Percentiles rank a stretch among this genome's conserved stretches.
phyloP scores from a whole-genome alignment of 805 yeast genomes.

The Barnettozyma siamensis region DNA sequence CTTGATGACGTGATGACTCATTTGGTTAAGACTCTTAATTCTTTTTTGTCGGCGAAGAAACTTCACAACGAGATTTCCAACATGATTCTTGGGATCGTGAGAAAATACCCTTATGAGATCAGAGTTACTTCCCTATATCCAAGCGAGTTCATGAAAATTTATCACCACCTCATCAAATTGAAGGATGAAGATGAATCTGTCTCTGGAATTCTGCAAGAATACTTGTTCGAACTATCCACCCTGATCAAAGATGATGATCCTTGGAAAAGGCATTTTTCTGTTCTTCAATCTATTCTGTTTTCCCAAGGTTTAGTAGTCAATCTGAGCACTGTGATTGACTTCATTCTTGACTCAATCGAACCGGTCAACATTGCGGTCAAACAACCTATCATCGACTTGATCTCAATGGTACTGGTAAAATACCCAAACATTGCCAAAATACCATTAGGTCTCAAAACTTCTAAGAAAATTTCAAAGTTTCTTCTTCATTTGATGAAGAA shows the following conservation, averaged over 20 bases:
- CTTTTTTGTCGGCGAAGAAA: constrained; percentile 15
- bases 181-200: neutral
- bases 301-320: constrained; percentile 4
- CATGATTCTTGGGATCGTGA: constrained; percentile 22
- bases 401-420: constrained; percentile 12
- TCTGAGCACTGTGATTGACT: neutral
- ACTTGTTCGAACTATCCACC: constrained; percentile 1
- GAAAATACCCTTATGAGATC: constrained; percentile 7
- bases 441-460: constrained; percentile 8
- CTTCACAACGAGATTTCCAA: constrained; percentile 25
- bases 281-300: constrained; percentile 7
- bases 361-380: constrained; percentile 1
- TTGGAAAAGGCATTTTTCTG: constrained; percentile 14
- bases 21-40: constrained; percentile 9
- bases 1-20: constrained; percentile 19
- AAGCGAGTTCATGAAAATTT: constrained; percentile 19
- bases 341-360: neutral
- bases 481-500: constrained; percentile 4
- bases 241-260: constrained; percentile 4
- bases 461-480: constrained; percentile 12
- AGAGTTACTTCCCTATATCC: constrained; percentile 6
- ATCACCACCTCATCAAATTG: constrained; percentile 11
- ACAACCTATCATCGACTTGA: constrained; percentile 6
- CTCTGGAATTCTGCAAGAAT: neutral
- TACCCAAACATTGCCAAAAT: constrained; percentile 6